These are phyloP conservation scores for Alternaria brassicae DNA, from an alignment of 2,329 filamentous ascomycete species.

Conservation along the genomic window DNA sequence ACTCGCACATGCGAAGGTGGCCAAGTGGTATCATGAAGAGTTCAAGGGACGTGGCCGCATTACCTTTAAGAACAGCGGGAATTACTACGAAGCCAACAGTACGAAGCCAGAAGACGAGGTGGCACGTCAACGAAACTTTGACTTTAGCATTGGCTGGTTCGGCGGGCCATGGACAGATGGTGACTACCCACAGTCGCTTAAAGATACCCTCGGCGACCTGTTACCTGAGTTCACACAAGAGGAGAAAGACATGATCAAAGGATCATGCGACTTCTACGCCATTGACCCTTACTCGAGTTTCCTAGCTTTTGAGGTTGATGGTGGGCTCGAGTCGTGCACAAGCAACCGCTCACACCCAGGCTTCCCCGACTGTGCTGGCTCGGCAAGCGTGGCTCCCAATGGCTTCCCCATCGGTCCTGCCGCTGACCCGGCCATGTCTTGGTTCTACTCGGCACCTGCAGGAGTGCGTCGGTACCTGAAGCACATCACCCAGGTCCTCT, in stretches of 20 bases:
- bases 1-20: constrained; percentile 54
- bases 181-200: constrained; percentile 52
- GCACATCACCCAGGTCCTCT: constrained; percentile 53
- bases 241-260: constrained; percentile 53
- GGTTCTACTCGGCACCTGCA: constrained; percentile 52
- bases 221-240: constrained; percentile 49
- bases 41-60: constrained; percentile 54
- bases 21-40: constrained; percentile 56
- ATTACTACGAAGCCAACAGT: constrained; percentile 52
- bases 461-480: constrained; percentile 54
- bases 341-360: constrained; percentile 50
- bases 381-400: constrained; percentile 42
- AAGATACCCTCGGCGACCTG: constrained; percentile 51
- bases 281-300: constrained; percentile 50
- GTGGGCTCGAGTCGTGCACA: constrained; percentile 51
- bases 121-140: constrained; percentile 50
- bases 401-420: constrained; percentile 57
- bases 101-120: constrained; percentile 47
- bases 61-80: constrained; percentile 54
- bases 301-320: constrained; percentile 39
- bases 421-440: constrained; percentile 51
- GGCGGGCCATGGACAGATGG: constrained; percentile 57
- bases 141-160: constrained; percentile 56
- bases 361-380: constrained; percentile 54
- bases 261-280: constrained; percentile 55